Evolutionary conservation across 2,329 filamentous ascomycete genomes (phyloP).

Genomic region (Thielaviopsis euricoi): DNA sequence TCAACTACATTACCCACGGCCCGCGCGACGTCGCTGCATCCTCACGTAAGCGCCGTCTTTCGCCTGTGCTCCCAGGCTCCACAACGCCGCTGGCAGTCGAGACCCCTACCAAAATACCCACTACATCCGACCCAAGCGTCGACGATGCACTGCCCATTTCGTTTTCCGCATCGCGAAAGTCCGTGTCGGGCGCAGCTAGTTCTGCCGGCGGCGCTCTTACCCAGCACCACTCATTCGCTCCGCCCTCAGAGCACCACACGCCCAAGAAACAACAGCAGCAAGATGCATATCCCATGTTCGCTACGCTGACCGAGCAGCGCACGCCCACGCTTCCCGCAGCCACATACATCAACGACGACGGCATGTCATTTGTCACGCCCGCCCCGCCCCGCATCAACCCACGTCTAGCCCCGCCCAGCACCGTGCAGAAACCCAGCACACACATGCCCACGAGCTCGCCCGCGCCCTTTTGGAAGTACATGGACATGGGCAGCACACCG

Average conservation of each 20-base stretch:
- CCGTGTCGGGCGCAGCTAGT: too few species aligned
- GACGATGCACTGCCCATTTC: too few species aligned
- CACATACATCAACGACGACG: slow-evolving; percentile 44
- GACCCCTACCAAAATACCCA: slow-evolving; percentile 30
- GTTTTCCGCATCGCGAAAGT: too few species aligned
- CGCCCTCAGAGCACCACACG: slow-evolving; percentile 10
- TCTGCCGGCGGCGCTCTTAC: too few species aligned
- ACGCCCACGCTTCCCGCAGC: slow-evolving; percentile 14
- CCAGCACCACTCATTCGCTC: slow-evolving; percentile 32
- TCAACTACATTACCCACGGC: slow-evolving; percentile 44
- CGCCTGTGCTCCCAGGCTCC: too few species aligned
- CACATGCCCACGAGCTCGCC: slow-evolving; percentile 77
- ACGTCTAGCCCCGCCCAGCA: slow-evolving; percentile 61
- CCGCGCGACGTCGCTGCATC: slow-evolving; percentile 38
- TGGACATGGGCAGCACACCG: slow-evolving; percentile 60
- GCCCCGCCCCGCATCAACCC: slow-evolving; percentile 59
- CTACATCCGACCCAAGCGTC: slow-evolving; percentile 28
- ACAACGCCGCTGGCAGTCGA: too few species aligned
- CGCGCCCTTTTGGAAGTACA: slow-evolving; percentile 78
- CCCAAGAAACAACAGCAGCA: too few species aligned
- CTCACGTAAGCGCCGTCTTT: slow-evolving; percentile 39
- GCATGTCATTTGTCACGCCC: slow-evolving; percentile 49
- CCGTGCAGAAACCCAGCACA: slow-evolving; percentile 64
- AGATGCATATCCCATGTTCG: slow-evolving; percentile 26
- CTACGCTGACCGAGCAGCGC: slow-evolving; percentile 32